Evolutionary conservation across 2,329 filamentous ascomycete species (phyloP), one percentile per base, ranked within the genome.

Genomic region (Ceratocystis alfenasii): DNA sequence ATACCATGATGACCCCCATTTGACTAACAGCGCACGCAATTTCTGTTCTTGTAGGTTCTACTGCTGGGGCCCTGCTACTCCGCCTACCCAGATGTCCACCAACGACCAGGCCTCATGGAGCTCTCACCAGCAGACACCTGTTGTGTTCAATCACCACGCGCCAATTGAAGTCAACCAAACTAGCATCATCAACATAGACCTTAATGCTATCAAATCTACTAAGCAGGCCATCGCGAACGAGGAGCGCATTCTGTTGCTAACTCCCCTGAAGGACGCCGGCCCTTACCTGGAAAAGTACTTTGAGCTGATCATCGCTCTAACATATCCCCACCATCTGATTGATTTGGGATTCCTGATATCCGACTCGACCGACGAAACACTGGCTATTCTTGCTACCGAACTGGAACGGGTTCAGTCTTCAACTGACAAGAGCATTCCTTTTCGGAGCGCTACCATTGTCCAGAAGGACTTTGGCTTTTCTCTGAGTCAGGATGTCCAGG

Each of bases 141-240:
- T 99, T 71, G 84, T 96, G 70, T 96, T 95, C 81, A 99, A 99
- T 78, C 89, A 93, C 76, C 94, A 97, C 76, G 86, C 88, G 69
- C 87, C 94, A 45, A 81, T 96, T 72, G 85, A 89, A 74, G 80
- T 97, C 77, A 94, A 96, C 75, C 85, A 87, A 68, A 84, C 83
- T 65, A 86, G 86, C 64, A 95, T 99, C 76, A 76, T 87, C 70
- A 84, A 87, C 69, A 79, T 96, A 73, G 82, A 97, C 75, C 85
- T 99, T 68, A 97, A 99, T 75, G 81, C 83, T 5, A 85, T 97
- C 76, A 82, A 81, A 70, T 95, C 93, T 1, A 95, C 90, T 10
- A 81, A 83, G 68, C 86, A 93, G 72, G 92, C 92, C 36, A 75
- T 88, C 63, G 76, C 81, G 71, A 96, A 95, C 75, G 83, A 89